A percentile compares a stretch with the other conserved stretches of the same genome.
phyloP scores from a whole-genome alignment of 2,329 filamentous ascomycete species.

The Stagonosporopsis chrysanthemi region DNA sequence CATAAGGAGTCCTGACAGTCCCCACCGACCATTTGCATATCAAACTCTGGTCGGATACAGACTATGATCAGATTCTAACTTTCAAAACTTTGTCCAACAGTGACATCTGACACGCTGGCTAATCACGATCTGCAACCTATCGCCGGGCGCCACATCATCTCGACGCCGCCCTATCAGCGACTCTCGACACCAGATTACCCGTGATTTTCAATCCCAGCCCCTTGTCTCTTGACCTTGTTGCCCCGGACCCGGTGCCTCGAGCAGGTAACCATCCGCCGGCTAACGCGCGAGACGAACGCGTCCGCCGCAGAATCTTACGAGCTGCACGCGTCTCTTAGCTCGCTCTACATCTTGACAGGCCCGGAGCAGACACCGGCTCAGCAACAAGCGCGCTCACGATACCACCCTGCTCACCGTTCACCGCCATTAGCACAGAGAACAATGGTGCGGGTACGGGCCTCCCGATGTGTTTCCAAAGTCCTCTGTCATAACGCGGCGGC shows the following conservation, averaged over 20 bases:
- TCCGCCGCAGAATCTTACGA: neutral
- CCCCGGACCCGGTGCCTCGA: neutral
- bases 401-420: neutral
- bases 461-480: conserved; percentile 9
- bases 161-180: conserved; percentile 16
- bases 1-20: neutral
- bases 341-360: conserved; percentile 10
- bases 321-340: conserved; percentile 12
- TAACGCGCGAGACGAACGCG: conserved; percentile 5
- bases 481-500: neutral
- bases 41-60: conserved; percentile 4
- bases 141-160: conserved; percentile 21
- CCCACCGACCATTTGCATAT: conserved; percentile 1
- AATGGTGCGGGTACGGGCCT: conserved; percentile 14
- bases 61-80: neutral
- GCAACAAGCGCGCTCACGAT: conserved; percentile 4
- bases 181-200: neutral
- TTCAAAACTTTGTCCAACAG: neutral
- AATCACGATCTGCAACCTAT: conserved; percentile 20
- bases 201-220: conserved; percentile 1
- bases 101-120: conserved; percentile 16
- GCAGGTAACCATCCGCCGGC: neutral
- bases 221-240: neutral
- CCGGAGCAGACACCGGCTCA: conserved; percentile 5
- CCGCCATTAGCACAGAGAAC: neutral